A percentile compares a stretch with the other conserved stretches of the same genome.
These are phyloP conservation scores for Talaromyces funiculosus DNA, from an alignment of 2,329 filamentous ascomycete genomes.

Conservation along the genomic window DNA sequence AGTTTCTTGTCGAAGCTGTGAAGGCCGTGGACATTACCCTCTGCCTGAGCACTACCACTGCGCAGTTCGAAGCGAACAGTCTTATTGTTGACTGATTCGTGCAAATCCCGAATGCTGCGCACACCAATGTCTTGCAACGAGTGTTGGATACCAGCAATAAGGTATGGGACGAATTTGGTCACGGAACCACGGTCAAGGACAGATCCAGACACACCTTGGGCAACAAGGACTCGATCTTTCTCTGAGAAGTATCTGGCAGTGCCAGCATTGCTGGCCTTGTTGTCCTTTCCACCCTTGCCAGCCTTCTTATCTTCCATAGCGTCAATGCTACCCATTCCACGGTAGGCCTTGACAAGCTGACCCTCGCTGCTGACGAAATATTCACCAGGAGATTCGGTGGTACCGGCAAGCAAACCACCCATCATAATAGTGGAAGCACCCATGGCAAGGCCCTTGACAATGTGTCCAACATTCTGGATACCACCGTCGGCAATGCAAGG, in stretches of 20 bases:
- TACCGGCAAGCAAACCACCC: slow-evolving; percentile 94
- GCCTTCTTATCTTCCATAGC: slow-evolving; percentile 99
- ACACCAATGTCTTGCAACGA: slow-evolving; percentile 93
- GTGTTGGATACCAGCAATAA: slow-evolving; percentile 93
- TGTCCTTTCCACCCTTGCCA: slow-evolving; percentile 64
- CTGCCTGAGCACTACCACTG: slow-evolving; percentile 88
- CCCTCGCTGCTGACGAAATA: slow-evolving; percentile 95
- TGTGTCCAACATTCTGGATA: slow-evolving; percentile 97
- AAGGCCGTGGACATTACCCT: slow-evolving; percentile 93
- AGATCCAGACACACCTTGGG: slow-evolving; percentile 85
- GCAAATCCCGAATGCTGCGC: slow-evolving; percentile 70
- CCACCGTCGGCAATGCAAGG: slow-evolving; percentile 97
- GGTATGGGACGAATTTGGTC: slow-evolving; percentile 92
- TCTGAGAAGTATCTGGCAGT: slow-evolving; percentile 98
- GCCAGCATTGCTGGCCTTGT: slow-evolving; percentile 72
- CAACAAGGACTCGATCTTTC: slow-evolving; percentile 87
- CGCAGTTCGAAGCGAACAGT: slow-evolving; percentile 87
- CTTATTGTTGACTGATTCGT: slow-evolving; percentile 66
- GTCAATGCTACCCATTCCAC: slow-evolving; percentile 97
- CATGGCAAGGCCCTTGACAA: slow-evolving; percentile 94
- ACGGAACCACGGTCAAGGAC: slow-evolving; percentile 62
- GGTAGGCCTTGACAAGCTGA: slow-evolving; percentile 98
- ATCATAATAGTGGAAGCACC: slow-evolving; percentile 98
- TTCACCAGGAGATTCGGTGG: slow-evolving; percentile 92
- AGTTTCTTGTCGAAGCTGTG: slow-evolving; percentile 99